Evolutionary conservation across 1,139 yeast genomes (phyloP), one percentile per base, ranked within the genome.

Genomic region (Hyphopichia wangnamkhiaoensis): DNA sequence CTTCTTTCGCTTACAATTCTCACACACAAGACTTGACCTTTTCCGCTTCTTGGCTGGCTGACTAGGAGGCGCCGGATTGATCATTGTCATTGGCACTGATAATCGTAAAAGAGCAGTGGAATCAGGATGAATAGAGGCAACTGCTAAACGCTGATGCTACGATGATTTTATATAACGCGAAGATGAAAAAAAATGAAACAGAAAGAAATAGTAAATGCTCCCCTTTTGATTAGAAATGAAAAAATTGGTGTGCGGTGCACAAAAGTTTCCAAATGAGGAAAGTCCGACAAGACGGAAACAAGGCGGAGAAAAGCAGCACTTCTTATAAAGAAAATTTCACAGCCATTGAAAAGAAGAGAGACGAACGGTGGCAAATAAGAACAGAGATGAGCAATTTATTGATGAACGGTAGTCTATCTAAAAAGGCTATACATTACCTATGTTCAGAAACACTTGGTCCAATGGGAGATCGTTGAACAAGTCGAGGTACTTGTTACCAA

Each of bases 1-100:
- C 47, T 70, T 69, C 44, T 61, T 58, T 32, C 53, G 48, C 45
- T 61, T 61, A 47, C 76, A 70, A 37, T 59, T 59, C 14, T 49
- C 52, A 46, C 76, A 70, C 4, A 68, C 74, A 3, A 65, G 51
- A 36, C 68, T 61, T 12, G 59, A 53, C 45, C 73, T 54, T 43
- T 64, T 65, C 27, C 63, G 48, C 41, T 56, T 60, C 36, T 49
- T 56, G 10, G 15, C 16, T 3, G 38, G 16, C 4, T 34, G 26
- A 9, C 5, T 8, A 8, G 27, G 25, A 19, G 21, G 17, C 5
- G 7, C 10, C 5, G 25, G 8, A 15, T 16, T 31, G 26, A 26
- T 36, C 13, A 20, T n/a, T 18, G 15, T 30, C 12, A 20, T 13
- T 18, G 14, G 33, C 13, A n/a, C n/a, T n/a, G n/a, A n/a, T n/a